Base-by-base conservation (phyloP, 768 basidiomycete species). In the Phlegmacium glaucopus region DNA sequence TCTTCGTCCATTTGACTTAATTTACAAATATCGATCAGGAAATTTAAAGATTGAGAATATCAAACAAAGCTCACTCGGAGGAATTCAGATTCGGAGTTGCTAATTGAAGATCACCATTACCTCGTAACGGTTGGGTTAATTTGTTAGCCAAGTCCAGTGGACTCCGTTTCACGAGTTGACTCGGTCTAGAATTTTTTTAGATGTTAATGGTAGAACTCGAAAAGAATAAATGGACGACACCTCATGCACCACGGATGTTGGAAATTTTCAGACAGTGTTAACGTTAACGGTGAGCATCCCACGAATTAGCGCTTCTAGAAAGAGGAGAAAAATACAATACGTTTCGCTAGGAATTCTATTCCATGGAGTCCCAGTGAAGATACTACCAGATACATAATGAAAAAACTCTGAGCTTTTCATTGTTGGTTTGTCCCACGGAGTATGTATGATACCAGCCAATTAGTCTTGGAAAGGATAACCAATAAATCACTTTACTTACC, bases 391-490 rank as follows among this genome's bases (percentile, higher is more conserved):
- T 1, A 87, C 59, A 62, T 89, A 99, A 8, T 78, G 78, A n/a
- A 66, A 61, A 57, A 80, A 99, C 64, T 98, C 96, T 1, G 81
- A 78, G 49, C 87, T 89, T n/a, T 72, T 71, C 1, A 63, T 56
- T 0, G 93, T 91, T 3, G 96, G 92, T 60, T 94, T 87, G 59
- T 97, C 96, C 96, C 96, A 98, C 2, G 96, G 96, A 0, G 96
- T 97, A 59, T 96, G 94, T 97, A n/a, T n/a, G n/a, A n/a, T n/a
- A n/a, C n/a, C n/a, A 29, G 11, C 10, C 35, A 8, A 7, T 17
- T 13, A 18, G 43, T 16, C 4, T 38, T 18, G 2, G 2, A 4
- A 12, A 41, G 26, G 9, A 39, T 7, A n/a, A 10, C n/a, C n/a
- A n/a, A n/a, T n/a, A n/a, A n/a, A n/a, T n/a, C 5, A 74, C 85